A percentile compares a stretch with the other conserved stretches of the same genome.
phyloP scores from a whole-genome alignment of 306 rosid genomes.

The Astragalus glycyphyllos region DNA sequence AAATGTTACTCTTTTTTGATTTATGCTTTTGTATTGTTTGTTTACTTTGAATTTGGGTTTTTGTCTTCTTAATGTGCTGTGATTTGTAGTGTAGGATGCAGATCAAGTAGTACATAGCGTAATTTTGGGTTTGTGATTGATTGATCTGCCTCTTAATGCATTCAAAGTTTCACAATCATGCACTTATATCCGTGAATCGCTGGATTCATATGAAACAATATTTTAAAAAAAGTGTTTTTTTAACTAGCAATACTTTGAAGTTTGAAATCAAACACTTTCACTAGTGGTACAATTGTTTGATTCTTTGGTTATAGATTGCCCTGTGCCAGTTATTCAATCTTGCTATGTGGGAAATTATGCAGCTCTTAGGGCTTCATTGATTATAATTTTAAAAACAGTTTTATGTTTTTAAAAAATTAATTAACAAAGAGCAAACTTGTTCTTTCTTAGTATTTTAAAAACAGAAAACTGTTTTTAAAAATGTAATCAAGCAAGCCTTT shows the following conservation, averaged over 20 bases:
- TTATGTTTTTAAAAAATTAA: too few species aligned
- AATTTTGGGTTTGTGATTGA: neutral
- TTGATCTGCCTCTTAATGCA: neutral
- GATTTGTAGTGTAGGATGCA: neutral
- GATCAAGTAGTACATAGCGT: neutral
- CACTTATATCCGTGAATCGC: neutral
- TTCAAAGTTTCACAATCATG: neutral
- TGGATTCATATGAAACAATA: neutral
- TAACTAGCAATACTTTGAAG: neutral
- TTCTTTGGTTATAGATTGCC: neutral
- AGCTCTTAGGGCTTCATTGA: too few species aligned
- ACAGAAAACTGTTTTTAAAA: too few species aligned
- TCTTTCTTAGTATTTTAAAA: too few species aligned
- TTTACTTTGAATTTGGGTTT: slow-evolving; percentile 1
- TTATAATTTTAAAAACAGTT: too few species aligned
- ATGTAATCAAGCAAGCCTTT: too few species aligned
- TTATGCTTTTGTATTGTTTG: neutral
- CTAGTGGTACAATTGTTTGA: neutral
- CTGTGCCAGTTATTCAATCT: neutral
- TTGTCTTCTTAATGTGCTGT: neutral
- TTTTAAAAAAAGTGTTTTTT: neutral
- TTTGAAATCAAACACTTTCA: neutral
- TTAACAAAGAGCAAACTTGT: too few species aligned
- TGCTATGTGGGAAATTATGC: neutral
- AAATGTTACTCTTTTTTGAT: neutral